Evolutionary conservation across 495 filamentous ascomycete genomes (phyloP).

Genomic region (Pyronema omphalodes): DNA sequence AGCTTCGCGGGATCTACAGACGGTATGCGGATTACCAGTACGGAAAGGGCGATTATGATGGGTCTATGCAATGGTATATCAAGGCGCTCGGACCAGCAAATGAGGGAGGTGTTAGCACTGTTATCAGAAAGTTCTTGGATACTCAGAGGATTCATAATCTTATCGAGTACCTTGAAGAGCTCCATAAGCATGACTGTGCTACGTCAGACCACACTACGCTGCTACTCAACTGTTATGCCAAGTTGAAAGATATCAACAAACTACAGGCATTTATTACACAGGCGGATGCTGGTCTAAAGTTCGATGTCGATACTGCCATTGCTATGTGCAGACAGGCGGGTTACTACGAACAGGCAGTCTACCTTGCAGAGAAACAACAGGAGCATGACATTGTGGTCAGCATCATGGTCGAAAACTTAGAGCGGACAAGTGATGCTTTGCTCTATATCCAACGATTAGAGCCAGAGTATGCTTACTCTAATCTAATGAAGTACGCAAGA

Average conservation of each 20-base stretch:
- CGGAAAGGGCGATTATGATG: conserved; percentile 84
- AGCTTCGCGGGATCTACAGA: conserved; percentile 80
- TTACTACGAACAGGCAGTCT: conserved; percentile 94
- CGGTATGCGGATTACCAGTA: conserved; percentile 94
- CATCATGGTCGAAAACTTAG: conserved; percentile 87
- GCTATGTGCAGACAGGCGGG: conserved; percentile 94
- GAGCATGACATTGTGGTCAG: conserved; percentile 89
- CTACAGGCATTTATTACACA: conserved; percentile 84
- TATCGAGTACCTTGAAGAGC: conserved; percentile 91
- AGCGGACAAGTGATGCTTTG: conserved; percentile 69
- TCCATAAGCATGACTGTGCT: conserved; percentile 84
- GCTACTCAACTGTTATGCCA: conserved; percentile 91
- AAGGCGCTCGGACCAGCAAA: conserved; percentile 56
- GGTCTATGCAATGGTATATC: conserved; percentile 95
- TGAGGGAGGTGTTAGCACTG: conserved; percentile 23
- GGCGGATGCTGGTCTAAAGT: conserved; percentile 81
- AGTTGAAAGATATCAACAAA: conserved; percentile 88
- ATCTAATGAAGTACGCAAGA: conserved; percentile 86
- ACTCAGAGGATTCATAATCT: conserved; percentile 93
- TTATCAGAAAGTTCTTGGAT: conserved; percentile 39
- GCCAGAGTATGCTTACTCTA: conserved; percentile 69
- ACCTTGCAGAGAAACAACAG: conserved; percentile 79
- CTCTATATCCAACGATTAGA: conserved; percentile 80
- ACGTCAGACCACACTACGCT: conserved; percentile 94
- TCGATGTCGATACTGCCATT: conserved; percentile 93